phyloP scores from a whole-genome alignment of 2,329 filamentous ascomycete genomes.

The Tolypocladium ovalisporum region DNA sequence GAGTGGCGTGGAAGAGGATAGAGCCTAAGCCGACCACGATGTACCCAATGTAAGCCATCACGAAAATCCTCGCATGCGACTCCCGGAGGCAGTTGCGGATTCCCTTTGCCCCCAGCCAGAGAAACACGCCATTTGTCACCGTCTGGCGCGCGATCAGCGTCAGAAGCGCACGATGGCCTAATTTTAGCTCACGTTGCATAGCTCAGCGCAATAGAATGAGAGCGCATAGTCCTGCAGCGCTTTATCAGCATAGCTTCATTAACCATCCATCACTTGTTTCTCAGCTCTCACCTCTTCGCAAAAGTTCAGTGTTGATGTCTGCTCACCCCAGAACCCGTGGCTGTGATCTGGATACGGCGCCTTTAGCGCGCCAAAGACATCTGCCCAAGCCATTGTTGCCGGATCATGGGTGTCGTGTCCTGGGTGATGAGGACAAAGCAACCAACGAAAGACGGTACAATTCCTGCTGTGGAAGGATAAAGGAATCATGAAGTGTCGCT shows the following conservation, averaged over 20 bases:
- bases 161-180: neutral
- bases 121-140: slow-evolving; percentile 71
- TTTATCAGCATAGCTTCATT: neutral
- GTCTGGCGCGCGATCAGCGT: slow-evolving; percentile 35
- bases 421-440: neutral
- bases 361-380: neutral
- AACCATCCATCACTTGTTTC: neutral
- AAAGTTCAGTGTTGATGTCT: slow-evolving; percentile 67
- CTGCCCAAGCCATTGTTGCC: neutral
- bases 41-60: slow-evolving; percentile 48
- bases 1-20: slow-evolving; percentile 43
- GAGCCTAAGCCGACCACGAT: slow-evolving; percentile 43
- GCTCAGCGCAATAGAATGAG: slow-evolving; percentile 64
- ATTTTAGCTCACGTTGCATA: slow-evolving; percentile 46
- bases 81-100: slow-evolving; percentile 62
- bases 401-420: neutral
- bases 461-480: neutral
- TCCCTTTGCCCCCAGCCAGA: slow-evolving; percentile 67
- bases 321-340: slow-evolving; percentile 53
- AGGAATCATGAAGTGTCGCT: neutral
- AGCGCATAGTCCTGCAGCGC: slow-evolving; percentile 47
- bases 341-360: slow-evolving; percentile 34
- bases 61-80: slow-evolving; percentile 65
- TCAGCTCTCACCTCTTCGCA: slow-evolving; percentile 56
- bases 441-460: neutral